phyloP scores from a whole-genome alignment of 352 stramenopile species.

The Phytophthora lateralis region DNA sequence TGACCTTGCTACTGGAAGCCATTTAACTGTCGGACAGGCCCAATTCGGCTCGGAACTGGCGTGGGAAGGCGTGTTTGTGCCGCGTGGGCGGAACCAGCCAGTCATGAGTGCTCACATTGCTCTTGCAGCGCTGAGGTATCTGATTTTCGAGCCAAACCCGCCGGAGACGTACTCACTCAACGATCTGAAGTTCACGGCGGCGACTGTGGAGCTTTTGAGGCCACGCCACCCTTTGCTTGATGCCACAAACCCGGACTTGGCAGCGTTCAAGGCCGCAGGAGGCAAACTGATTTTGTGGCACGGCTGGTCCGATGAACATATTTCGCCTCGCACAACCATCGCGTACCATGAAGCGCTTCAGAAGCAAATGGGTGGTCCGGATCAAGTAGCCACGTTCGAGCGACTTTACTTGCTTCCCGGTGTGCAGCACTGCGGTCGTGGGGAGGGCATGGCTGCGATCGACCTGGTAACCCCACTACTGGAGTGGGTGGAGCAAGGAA shows the following conservation, averaged over 20 bases:
- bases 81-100: conserved; percentile 7
- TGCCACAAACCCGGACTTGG: conserved; percentile 38
- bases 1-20: conserved; percentile 23
- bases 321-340: conserved; percentile 44
- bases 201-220: conserved; percentile 34
- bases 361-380: conserved; percentile 30
- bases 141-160: conserved; percentile 40
- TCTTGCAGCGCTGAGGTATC: conserved; percentile 40
- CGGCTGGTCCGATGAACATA: conserved; percentile 44
- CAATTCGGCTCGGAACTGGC: conserved; percentile 44
- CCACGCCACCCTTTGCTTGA: conserved; percentile 40
- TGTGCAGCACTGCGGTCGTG: conserved; percentile 41
- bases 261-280: conserved; percentile 36
- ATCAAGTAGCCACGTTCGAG: conserved; percentile 33
- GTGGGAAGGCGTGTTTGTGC: conserved; percentile 42
- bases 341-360: conserved; percentile 43
- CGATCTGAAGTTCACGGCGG: conserved; percentile 37
- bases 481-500: conserved; percentile 41
- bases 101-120: conserved; percentile 38
- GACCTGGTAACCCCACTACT: conserved; percentile 45
- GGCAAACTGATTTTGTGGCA: conserved; percentile 51
- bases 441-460: conserved; percentile 38
- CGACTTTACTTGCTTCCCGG: conserved; percentile 43
- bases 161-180: conserved; percentile 38
- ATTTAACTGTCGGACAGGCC: conserved; percentile 41